These are phyloP conservation scores for Elaeis guineensis DNA, from an alignment of 176 grass and related monocot species.

Conservation along the genomic window DNA sequence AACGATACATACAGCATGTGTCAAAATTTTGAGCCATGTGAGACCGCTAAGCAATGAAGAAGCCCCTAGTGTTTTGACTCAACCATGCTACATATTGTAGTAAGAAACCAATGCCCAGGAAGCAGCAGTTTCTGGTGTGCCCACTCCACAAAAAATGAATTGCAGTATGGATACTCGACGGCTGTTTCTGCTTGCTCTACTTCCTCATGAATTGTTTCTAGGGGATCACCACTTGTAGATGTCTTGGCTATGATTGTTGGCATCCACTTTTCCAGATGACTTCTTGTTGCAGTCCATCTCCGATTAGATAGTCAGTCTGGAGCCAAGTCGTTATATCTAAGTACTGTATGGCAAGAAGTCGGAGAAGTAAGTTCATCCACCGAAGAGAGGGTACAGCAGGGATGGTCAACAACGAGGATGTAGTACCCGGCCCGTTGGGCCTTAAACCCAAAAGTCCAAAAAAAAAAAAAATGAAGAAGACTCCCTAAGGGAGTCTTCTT, in stretches of 20 bases:
- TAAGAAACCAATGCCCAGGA: constrained; percentile 72
- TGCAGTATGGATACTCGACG: constrained; percentile 23
- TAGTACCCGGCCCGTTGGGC: too few species aligned
- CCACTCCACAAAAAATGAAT: constrained; percentile 51
- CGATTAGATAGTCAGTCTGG: too few species aligned
- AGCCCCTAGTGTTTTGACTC: constrained; percentile 22
- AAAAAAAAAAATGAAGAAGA: too few species aligned
- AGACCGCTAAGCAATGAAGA: background rate
- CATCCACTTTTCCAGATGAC: constrained; percentile 33
- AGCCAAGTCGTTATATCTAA: too few species aligned
- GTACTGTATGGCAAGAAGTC: too few species aligned
- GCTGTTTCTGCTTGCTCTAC: constrained; percentile 30
- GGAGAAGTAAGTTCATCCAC: too few species aligned
- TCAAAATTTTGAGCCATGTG: too few species aligned
- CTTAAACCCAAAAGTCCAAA: too few species aligned
- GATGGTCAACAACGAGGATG: too few species aligned
- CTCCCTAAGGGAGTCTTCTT: too few species aligned
- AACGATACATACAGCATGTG: too few species aligned
- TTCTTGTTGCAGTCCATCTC: constrained; percentile 64
- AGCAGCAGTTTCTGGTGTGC: constrained; percentile 71
- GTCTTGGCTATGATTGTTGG: constrained; percentile 9
- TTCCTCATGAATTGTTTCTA: constrained; percentile 88
- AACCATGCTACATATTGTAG: constrained; percentile 50
- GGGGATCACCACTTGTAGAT: constrained; percentile 24
- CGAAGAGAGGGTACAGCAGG: too few species aligned